Base-by-base conservation (phyloP, 2,329 filamentous ascomycete species). In the Phaeosphaeria sp. region DNA sequence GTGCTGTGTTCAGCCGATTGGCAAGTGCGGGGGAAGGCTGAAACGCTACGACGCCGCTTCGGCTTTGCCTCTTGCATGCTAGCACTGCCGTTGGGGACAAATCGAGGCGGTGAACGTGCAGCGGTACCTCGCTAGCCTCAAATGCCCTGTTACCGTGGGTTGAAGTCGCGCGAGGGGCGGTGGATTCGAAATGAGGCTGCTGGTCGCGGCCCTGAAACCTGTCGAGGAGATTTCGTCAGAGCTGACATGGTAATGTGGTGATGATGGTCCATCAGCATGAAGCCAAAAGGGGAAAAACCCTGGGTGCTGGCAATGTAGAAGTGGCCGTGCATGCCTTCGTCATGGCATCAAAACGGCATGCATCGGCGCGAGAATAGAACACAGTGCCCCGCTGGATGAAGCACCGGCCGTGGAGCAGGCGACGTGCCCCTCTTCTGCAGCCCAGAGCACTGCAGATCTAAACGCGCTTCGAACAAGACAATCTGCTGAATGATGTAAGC, bases 401-500 rank as follows among this genome's bases (percentile, higher is more conserved):
- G 45, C 61, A 61, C 58, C 58, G 60, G 64, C 63, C 60, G 61
- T 62, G 61, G 59, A 64, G 61, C 57, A 36, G 30, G 18, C 21
- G 42, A 17, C 20, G 44, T 66, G 66, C 59, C 63, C 63, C 65
- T 69, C 66, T 56, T 63, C 58, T 58, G 56, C 50, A 49, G 58
- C 55, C 51, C 59, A 64, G 55, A 50, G 15, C 39, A 54, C 53
- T 61, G 60, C 60, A 63, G 44, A 56, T 56, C 44, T 24, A 52
- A 45, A 33, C 52, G 52, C 39, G 49, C 36, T 25, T 15, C 57
- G 63, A 64, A 59, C 40, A 49, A 56, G 51, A 56, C 40, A 54
- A 56, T 60, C 63, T 67, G 65, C 65, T 59, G 58, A 53, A 67
- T 69, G 67, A 68, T 65, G 67, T 68, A 62, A 66, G 60, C 60